Evolutionary conservation across 1,284 basidiomycete genomes (phyloP).

Genomic region (Ganoderma resinaceum): DNA sequence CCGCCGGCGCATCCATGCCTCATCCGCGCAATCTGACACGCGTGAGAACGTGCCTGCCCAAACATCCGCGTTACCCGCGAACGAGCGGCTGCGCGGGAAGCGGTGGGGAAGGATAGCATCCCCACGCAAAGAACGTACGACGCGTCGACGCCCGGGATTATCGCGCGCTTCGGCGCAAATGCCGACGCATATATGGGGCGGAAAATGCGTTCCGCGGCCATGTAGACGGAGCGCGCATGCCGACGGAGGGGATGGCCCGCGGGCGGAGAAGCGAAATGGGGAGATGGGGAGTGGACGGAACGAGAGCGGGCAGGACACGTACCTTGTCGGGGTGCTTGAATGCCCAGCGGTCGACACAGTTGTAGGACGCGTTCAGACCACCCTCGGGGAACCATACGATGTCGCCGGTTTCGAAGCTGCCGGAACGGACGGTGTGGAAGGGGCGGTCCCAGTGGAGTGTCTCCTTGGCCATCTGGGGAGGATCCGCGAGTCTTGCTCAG

Average conservation of each 20-base stretch:
- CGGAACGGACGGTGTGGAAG: slow-evolving; percentile 89
- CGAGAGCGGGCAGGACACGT: slow-evolving; percentile 23
- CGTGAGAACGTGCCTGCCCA: slow-evolving; percentile 1
- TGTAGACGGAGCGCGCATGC: slow-evolving; percentile 14
- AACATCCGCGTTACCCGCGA: not conserved
- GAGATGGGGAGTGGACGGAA: slow-evolving; percentile 4
- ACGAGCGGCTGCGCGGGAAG: not conserved
- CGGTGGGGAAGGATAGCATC: not conserved
- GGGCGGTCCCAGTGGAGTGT: slow-evolving; percentile 91
- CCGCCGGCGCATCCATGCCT: not conserved
- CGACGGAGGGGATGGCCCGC: slow-evolving; percentile 20
- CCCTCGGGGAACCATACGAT: slow-evolving; percentile 97
- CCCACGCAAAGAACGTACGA: not conserved
- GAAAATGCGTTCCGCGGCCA: slow-evolving; percentile 8
- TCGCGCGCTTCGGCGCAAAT: not conserved
- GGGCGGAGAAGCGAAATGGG: slow-evolving; percentile 4
- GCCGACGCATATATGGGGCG: not conserved
- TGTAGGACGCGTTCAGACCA: slow-evolving; percentile 91
- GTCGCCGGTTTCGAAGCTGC: slow-evolving; percentile 88
- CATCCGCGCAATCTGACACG: slow-evolving; percentile 1
- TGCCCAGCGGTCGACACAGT: slow-evolving; percentile 97
- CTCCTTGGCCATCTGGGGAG: slow-evolving; percentile 75
- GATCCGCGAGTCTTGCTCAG: slow-evolving; percentile 12
- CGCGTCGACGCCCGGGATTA: not conserved
- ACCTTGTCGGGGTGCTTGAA: slow-evolving; percentile 92